Percentiles rank a stretch among this genome's conserved stretches.
Conservation (phyloP, 495 filamentous ascomycete species). For the Aspergillus diversus region DNA sequence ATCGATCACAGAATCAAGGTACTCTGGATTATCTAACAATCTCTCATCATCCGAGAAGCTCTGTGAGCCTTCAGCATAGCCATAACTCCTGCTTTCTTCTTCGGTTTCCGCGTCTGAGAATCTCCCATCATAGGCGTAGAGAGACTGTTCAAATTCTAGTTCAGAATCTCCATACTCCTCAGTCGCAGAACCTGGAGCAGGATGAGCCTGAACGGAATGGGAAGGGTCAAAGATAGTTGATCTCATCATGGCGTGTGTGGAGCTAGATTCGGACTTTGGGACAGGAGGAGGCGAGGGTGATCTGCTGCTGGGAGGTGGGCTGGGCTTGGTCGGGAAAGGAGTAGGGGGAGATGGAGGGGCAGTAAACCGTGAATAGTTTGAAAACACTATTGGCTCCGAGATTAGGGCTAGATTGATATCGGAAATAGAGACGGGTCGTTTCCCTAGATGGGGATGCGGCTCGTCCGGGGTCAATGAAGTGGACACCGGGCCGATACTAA, state of each 20-base stretch:
- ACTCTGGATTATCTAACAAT: constrained; percentile 50
- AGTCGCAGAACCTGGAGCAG: background rate
- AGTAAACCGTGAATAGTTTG: constrained; percentile 62
- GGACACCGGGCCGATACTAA: constrained; percentile 70
- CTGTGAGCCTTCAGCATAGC: constrained; percentile 38
- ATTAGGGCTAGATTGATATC: constrained; percentile 68
- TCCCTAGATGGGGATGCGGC: constrained; percentile 48
- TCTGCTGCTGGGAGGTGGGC: constrained; percentile 40
- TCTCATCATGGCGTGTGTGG: constrained; percentile 41
- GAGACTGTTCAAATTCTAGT: constrained; percentile 34
- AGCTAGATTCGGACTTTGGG: constrained; percentile 32
- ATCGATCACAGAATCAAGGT: constrained; percentile 53
- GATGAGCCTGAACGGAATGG: background rate
- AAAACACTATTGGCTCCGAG: constrained; percentile 74
- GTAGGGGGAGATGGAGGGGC: constrained; percentile 61
- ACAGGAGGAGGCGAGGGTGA: constrained; percentile 35
- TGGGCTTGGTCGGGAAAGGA: constrained; percentile 47
- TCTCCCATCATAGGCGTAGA: constrained; percentile 45
- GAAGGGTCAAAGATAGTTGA: constrained; percentile 47
- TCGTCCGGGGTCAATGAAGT: constrained; percentile 36
- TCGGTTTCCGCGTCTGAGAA: constrained; percentile 51
- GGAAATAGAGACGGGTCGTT: constrained; percentile 64
- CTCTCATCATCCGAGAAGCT: constrained; percentile 38
- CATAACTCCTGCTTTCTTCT: constrained; percentile 30
- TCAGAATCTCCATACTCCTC: constrained; percentile 3